phyloP scores from a whole-genome alignment of 345 rosid genomes.

The Populus nigra region DNA sequence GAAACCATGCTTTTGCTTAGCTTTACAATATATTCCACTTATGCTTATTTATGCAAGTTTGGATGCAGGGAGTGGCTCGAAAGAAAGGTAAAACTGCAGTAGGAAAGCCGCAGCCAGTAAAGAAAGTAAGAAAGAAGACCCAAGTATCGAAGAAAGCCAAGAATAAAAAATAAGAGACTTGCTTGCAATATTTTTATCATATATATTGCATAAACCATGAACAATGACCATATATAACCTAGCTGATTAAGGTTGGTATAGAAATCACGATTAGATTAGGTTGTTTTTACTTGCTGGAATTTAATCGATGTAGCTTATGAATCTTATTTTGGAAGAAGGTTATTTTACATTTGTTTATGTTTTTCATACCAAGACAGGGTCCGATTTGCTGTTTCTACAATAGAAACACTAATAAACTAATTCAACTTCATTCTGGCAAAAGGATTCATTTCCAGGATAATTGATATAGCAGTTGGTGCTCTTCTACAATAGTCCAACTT shows the following conservation, averaged over 20 bases:
- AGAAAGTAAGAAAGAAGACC: constrained; percentile 54
- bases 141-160: constrained; percentile 45
- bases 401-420: neutral
- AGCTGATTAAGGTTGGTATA: neutral
- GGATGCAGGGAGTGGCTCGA: constrained; percentile 47
- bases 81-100: constrained; percentile 57
- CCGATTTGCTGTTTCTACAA: neutral
- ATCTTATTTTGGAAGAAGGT: neutral
- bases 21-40: neutral
- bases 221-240: neutral
- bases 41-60: constrained; percentile 9
- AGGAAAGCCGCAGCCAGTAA: constrained; percentile 60
- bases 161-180: constrained; percentile 34
- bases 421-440: neutral
- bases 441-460: neutral
- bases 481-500: neutral
- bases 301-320: neutral
- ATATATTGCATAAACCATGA: neutral
- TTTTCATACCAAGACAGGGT: neutral
- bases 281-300: neutral
- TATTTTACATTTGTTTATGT: neutral
- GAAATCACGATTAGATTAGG: neutral
- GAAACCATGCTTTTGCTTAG: neutral
- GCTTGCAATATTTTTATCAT: neutral
- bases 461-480: neutral